phyloP scores from a whole-genome alignment of 495 filamentous ascomycete species.

The Gamarada debralockiae region DNA sequence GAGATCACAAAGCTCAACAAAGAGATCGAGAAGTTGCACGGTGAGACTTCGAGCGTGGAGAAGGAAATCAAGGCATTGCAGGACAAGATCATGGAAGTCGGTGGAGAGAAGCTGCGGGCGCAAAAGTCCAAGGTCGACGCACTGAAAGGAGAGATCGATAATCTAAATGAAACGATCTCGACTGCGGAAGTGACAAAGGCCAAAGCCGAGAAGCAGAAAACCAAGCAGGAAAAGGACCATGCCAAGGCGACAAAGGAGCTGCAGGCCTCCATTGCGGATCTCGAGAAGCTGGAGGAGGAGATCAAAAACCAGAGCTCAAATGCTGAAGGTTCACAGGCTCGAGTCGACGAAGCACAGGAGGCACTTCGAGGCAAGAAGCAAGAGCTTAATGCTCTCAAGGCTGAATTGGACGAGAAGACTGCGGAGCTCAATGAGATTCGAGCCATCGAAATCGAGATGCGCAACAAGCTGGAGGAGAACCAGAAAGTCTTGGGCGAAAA shows the following conservation, averaged over 20 bases:
- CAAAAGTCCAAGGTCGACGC: slow-evolving; percentile 95
- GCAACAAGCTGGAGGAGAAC: slow-evolving; percentile 94
- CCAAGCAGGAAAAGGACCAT: slow-evolving; percentile 79
- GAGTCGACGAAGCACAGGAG: slow-evolving; percentile 84
- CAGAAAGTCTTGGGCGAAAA: slow-evolving; percentile 86
- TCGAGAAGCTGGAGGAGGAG: slow-evolving; percentile 71
- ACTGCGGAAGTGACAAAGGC: slow-evolving; percentile 77
- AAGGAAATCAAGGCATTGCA: slow-evolving; percentile 87
- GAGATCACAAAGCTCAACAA: slow-evolving; percentile 69
- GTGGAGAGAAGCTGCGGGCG: slow-evolving; percentile 83
- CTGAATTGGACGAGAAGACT: slow-evolving; percentile 81
- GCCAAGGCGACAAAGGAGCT: slow-evolving; percentile 74
- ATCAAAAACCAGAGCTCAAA: slow-evolving; percentile 69
- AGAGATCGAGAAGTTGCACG: slow-evolving; percentile 75
- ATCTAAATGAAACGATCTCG: slow-evolving; percentile 75
- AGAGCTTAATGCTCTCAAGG: slow-evolving; percentile 74
- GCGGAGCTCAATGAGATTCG: slow-evolving; percentile 86
- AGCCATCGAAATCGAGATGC: slow-evolving; percentile 94
- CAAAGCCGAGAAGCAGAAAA: slow-evolving; percentile 89
- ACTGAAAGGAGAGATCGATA: slow-evolving; percentile 78
- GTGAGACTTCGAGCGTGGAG: slow-evolving; percentile 81
- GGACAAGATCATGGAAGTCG: slow-evolving; percentile 96
- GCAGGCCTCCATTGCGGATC: slow-evolving; percentile 61
- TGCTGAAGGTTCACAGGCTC: slow-evolving; percentile 65
- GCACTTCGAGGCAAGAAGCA: slow-evolving; percentile 74